Evolutionary conservation across 768 basidiomycete species (phyloP).

Genomic region (Gloeopeniophorella convolvens): DNA sequence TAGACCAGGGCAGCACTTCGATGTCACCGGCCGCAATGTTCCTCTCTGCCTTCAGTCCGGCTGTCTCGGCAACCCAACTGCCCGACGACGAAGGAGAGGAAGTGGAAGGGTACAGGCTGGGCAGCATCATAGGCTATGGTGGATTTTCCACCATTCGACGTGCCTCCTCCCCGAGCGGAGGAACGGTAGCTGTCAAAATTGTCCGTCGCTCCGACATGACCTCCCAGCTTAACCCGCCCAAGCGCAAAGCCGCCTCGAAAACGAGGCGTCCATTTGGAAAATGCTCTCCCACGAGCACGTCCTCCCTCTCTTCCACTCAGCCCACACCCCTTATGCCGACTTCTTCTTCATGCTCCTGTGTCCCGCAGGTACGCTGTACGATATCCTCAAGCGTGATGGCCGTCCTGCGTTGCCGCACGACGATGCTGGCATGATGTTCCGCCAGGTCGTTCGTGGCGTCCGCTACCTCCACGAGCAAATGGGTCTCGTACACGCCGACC

Average conservation of each 20-base stretch:
- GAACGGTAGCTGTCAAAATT: conserved; percentile 77
- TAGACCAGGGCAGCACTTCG: conserved; percentile 19
- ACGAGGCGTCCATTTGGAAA: conserved; percentile 69
- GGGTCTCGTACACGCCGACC: conserved; percentile 80
- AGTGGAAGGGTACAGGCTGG: conserved; percentile 70
- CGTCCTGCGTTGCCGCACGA: conserved; percentile 64
- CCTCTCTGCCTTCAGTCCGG: conserved; percentile 54
- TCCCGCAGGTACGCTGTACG: conserved; percentile 78
- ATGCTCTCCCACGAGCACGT: conserved; percentile 79
- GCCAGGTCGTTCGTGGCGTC: conserved; percentile 77
- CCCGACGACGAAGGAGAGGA: conserved; percentile 64
- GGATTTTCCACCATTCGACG: conserved; percentile 76
- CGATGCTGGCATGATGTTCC: conserved; percentile 79
- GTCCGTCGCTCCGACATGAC: conserved; percentile 53
- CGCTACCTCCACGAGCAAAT: conserved; percentile 77
- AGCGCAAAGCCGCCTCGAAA: conserved; percentile 52
- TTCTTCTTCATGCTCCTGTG: conserved; percentile 82
- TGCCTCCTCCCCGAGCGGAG: conserved; percentile 57
- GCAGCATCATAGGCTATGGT: conserved; percentile 69
- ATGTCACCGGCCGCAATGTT: conserved; percentile 72
- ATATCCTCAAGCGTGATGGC: conserved; percentile 71
- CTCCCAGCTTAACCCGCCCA: conserved; percentile 43
- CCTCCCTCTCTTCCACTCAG: conserved; percentile 69
- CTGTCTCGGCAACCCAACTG: conserved; percentile 29
- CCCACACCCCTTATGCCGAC: conserved; percentile 55